Conservation (phyloP, 2,329 filamentous ascomycete genomes). For the Ceratocystis smalleyi region DNA sequence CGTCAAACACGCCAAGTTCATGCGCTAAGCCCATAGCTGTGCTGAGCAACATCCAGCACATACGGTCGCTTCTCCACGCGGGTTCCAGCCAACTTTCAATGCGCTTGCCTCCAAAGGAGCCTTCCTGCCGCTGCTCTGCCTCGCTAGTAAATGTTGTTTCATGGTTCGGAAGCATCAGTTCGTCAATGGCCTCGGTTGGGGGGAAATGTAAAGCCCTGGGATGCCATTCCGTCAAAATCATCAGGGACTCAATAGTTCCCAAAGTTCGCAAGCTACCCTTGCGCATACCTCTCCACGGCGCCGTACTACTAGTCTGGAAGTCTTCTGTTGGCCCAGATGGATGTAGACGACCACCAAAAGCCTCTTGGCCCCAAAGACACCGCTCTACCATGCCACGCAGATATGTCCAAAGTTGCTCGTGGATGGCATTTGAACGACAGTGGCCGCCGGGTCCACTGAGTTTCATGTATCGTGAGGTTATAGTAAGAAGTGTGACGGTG, state of each 20-base stretch:
- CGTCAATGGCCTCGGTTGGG: conserved; percentile 57
- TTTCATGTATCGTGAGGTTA: conserved; percentile 72
- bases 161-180: conserved; percentile 48
- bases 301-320: conserved; percentile 48
- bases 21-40: conserved; percentile 81
- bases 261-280: conserved; percentile 74
- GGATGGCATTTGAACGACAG: conserved; percentile 78
- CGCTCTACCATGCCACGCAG: conserved; percentile 89
- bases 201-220: conserved; percentile 89
- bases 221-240: conserved; percentile 95
- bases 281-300: conserved; percentile 52
- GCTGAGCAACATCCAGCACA: conserved; percentile 96
- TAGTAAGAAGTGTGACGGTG: conserved; percentile 78
- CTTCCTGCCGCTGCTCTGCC: conserved; percentile 20
- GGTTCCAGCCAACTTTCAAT: conserved; percentile 96
- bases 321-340: conserved; percentile 40
- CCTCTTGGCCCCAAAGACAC: conserved; percentile 89
- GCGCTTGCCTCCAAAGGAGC: conserved; percentile 54
- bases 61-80: conserved; percentile 82
- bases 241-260: conserved; percentile 83
- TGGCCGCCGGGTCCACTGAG: conserved; percentile 65
- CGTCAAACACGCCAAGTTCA: conserved; percentile 89
- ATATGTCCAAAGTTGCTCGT: conserved; percentile 90
- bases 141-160: conserved; percentile 33
- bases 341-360: conserved; percentile 45